Conservation (phyloP, 1,284 basidiomycete species). For the Ganoderma lucidum region DNA sequence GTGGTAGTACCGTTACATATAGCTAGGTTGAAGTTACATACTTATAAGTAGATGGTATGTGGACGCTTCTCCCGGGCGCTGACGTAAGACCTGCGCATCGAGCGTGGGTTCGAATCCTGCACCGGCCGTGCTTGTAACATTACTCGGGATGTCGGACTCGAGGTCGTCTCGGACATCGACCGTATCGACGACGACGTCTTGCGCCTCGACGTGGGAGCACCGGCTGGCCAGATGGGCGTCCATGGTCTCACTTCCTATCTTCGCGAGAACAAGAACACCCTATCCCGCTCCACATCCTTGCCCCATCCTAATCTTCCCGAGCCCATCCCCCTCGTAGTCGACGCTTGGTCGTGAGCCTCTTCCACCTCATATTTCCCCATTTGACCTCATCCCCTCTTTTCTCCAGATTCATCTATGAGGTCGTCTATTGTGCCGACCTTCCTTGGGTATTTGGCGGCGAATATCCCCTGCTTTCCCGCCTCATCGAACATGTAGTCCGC, state of each 20-base stretch:
- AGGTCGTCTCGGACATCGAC: background rate
- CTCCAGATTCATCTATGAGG: slow-evolving; percentile 79
- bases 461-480: slow-evolving; percentile 65
- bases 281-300: slow-evolving; percentile 61
- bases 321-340: slow-evolving; percentile 66
- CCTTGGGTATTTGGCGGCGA: slow-evolving; percentile 92
- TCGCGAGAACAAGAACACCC: slow-evolving; percentile 70
- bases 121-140: background rate
- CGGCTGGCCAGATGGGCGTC: slow-evolving; percentile 72
- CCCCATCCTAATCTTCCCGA: slow-evolving; percentile 14
- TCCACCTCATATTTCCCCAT: slow-evolving; percentile 9
- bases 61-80: background rate
- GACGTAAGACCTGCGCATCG: background rate
- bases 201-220: slow-evolving; percentile 10
- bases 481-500: slow-evolving; percentile 62
- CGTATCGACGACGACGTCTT: background rate
- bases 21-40: too few species aligned
- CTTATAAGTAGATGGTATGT: too few species aligned
- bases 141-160: background rate
- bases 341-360: slow-evolving; percentile 87
- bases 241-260: slow-evolving; percentile 84
- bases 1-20: too few species aligned
- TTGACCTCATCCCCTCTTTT: background rate
- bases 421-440: slow-evolving; percentile 69
- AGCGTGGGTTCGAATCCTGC: background rate